phyloP scores from a whole-genome alignment of 2,329 filamentous ascomycete genomes.

The Colletotrichum sidae region DNA sequence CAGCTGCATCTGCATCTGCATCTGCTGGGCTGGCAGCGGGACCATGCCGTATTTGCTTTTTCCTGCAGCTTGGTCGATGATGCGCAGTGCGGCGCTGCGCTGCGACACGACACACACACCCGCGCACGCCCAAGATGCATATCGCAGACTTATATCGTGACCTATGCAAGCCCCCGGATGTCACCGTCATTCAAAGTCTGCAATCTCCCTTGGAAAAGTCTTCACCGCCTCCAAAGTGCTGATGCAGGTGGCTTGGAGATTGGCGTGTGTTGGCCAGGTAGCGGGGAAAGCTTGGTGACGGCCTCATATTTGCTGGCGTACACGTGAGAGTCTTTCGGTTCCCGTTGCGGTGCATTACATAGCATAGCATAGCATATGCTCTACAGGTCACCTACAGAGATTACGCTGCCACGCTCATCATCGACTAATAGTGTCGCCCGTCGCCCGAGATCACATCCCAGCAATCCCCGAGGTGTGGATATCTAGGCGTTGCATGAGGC shows the following conservation, averaged over 20 bases:
- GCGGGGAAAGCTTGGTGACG: constrained; percentile 1
- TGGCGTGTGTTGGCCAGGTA: neutral
- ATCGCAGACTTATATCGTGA: neutral
- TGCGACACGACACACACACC: neutral
- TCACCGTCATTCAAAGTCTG: constrained; percentile 1
- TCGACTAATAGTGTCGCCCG: too few species aligned
- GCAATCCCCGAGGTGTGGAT: too few species aligned
- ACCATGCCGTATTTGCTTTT: constrained; percentile 32
- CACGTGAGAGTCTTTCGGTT: constrained; percentile 11
- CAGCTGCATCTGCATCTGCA: too few species aligned
- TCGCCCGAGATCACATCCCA: too few species aligned
- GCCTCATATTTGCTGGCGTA: neutral
- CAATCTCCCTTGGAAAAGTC: constrained; percentile 4
- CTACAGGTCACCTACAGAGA: too few species aligned
- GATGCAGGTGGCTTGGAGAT: neutral
- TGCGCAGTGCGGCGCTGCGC: constrained; percentile 8
- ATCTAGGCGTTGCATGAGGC: too few species aligned
- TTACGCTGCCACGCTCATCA: too few species aligned
- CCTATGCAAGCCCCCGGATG: constrained; percentile 24
- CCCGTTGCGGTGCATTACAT: constrained; percentile 14
- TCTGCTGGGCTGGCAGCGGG: neutral
- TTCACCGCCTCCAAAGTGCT: constrained; percentile 30
- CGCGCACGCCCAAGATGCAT: neutral
- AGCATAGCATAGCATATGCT: neutral
- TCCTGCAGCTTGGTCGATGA: constrained; percentile 22